Evolutionary conservation across 2,329 filamentous ascomycete genomes (phyloP).

Genomic region (Aspergillus eucalypticola): DNA sequence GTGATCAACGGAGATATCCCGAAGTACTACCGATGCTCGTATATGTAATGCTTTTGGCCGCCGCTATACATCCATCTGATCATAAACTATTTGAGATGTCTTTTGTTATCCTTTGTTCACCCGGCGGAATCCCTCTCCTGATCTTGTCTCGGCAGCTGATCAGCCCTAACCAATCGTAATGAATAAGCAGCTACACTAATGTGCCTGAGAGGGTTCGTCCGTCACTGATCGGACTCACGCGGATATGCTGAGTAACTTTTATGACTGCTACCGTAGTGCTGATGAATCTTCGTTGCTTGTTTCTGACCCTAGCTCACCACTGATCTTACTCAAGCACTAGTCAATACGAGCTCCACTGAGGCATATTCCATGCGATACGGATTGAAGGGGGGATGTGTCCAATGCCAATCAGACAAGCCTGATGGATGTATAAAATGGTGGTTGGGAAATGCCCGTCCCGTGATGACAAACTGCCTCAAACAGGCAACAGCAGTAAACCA

Average conservation of each 20-base stretch:
- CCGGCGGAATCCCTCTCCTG: too few species aligned
- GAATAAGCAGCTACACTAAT: background rate
- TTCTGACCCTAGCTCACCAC: background rate
- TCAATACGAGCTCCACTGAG: background rate
- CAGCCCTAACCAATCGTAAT: background rate
- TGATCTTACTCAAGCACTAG: background rate
- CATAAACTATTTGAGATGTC: too few species aligned
- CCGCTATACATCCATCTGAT: too few species aligned
- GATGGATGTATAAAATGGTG: too few species aligned
- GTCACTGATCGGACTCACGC: background rate
- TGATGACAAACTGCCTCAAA: background rate
- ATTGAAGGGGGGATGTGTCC: background rate
- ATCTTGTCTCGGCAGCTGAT: too few species aligned
- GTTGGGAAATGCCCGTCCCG: too few species aligned
- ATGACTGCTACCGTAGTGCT: background rate
- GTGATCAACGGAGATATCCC: too few species aligned
- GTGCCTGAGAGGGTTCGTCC: background rate
- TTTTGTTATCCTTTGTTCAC: too few species aligned
- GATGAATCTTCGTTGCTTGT: background rate
- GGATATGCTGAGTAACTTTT: background rate
- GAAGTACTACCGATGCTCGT: too few species aligned
- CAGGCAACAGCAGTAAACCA: slow-evolving; percentile 14
- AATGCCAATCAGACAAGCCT: too few species aligned
- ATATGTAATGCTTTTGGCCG: too few species aligned
- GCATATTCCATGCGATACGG: background rate